These are phyloP conservation scores for Mortierella sp. DNA, from an alignment of 371 early-diverging fungal species.

Conservation along the genomic window DNA sequence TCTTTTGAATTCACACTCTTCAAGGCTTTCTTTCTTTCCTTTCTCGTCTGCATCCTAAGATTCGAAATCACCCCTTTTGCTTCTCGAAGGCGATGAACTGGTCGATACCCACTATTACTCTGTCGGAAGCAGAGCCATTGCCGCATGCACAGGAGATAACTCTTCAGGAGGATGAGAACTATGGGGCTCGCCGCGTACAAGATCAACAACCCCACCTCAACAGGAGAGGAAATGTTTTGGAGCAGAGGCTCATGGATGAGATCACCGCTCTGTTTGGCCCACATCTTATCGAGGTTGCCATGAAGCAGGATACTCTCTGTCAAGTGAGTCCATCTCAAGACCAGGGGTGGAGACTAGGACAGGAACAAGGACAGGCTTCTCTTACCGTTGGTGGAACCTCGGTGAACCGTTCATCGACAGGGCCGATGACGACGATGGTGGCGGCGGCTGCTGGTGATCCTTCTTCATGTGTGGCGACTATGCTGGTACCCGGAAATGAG, in stretches of 20 bases:
- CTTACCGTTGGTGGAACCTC: neutral
- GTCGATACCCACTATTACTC: neutral
- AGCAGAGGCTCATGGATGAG: slow-evolving; percentile 18
- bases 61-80: neutral
- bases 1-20: neutral
- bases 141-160: neutral
- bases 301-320: slow-evolving; percentile 20
- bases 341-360: neutral
- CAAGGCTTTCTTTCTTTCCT: neutral
- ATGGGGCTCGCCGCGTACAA: neutral
- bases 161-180: neutral
- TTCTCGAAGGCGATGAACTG: neutral
- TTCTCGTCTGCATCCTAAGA: neutral
- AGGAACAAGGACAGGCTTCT: neutral
- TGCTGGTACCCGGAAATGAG: neutral
- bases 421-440: no score
- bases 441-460: neutral
- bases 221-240: neutral
- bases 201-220: neutral
- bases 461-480: slow-evolving; percentile 8
- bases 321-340: neutral
- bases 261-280: slow-evolving; percentile 21
- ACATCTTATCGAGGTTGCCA: slow-evolving; percentile 14
- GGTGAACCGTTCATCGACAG: neutral
- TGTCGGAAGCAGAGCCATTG: neutral